Conservation (phyloP, 2,329 filamentous ascomycete genomes). For the Leptodontidium sp. region DNA sequence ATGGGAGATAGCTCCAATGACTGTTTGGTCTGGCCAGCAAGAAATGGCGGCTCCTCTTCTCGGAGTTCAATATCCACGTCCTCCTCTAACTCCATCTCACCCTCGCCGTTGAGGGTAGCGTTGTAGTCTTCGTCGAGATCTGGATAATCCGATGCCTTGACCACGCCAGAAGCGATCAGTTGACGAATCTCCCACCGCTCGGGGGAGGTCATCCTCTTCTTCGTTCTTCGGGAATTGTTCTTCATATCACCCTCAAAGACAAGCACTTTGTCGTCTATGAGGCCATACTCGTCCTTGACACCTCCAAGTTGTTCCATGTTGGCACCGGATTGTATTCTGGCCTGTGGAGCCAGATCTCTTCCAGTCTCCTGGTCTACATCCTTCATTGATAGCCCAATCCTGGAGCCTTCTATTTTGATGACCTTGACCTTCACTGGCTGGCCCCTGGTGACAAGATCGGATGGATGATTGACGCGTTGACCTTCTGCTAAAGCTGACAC, state of each 20-base stretch:
- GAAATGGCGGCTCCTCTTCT: slow-evolving; percentile 95
- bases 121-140: slow-evolving; percentile 95
- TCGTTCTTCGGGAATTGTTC: slow-evolving; percentile 64
- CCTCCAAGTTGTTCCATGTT: slow-evolving; percentile 86
- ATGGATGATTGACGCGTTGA: slow-evolving; percentile 88
- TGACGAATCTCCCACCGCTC: slow-evolving; percentile 98
- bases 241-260: slow-evolving; percentile 69
- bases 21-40: slow-evolving; percentile 95
- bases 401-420: slow-evolving; percentile 80
- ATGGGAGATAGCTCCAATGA: slow-evolving; percentile 95
- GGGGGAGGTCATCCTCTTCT: slow-evolving; percentile 94
- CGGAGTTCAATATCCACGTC: slow-evolving; percentile 97
- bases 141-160: slow-evolving; percentile 91
- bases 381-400: slow-evolving; percentile 94
- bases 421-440: slow-evolving; percentile 95
- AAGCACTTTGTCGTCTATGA: slow-evolving; percentile 60
- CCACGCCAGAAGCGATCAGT: slow-evolving; percentile 92
- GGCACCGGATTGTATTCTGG: slow-evolving; percentile 83
- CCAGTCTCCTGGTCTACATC: slow-evolving; percentile 93
- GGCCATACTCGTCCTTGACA: slow-evolving; percentile 63
- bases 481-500: slow-evolving; percentile 88
- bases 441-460: slow-evolving; percentile 81
- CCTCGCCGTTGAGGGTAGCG: slow-evolving; percentile 84
- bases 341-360: slow-evolving; percentile 80
- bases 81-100: slow-evolving; percentile 90